Evolutionary conservation across 1,284 basidiomycete species (phyloP).

Genomic region (Gomphus bonarii): DNA sequence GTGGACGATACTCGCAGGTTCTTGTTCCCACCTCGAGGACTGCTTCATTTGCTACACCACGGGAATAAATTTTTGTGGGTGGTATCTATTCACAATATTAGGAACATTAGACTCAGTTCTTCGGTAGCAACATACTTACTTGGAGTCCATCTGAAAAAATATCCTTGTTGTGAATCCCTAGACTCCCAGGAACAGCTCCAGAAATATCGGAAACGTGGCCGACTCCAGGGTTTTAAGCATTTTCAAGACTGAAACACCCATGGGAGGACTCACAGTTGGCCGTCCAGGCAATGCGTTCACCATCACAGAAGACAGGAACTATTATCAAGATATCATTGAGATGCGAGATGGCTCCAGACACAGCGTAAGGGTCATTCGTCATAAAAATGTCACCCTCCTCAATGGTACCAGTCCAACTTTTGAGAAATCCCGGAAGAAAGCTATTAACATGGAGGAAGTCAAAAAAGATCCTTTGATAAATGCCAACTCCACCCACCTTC

Average conservation of each 20-base stretch:
- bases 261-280: neutral
- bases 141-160: conserved; percentile 1
- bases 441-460: neutral
- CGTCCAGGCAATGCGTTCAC: neutral
- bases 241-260: neutral
- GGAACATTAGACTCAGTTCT: neutral
- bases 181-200: neutral
- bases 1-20: neutral
- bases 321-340: neutral
- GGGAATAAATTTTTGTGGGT: neutral
- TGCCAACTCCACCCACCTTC: neutral
- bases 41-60: neutral
- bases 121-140: neutral
- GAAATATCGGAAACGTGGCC: neutral
- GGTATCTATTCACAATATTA: neutral
- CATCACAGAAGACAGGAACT: neutral
- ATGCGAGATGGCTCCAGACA: conserved; percentile 19
- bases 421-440: conserved; percentile 20
- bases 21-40: neutral
- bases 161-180: neutral
- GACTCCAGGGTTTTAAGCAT: neutral
- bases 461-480: neutral
- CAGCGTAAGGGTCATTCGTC: conserved; percentile 22
- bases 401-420: conserved; percentile 20
- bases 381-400: conserved; percentile 22